Evolutionary conservation across 371 early-diverging fungal genomes (phyloP).

Genomic region (Gilbertella persicaria): DNA sequence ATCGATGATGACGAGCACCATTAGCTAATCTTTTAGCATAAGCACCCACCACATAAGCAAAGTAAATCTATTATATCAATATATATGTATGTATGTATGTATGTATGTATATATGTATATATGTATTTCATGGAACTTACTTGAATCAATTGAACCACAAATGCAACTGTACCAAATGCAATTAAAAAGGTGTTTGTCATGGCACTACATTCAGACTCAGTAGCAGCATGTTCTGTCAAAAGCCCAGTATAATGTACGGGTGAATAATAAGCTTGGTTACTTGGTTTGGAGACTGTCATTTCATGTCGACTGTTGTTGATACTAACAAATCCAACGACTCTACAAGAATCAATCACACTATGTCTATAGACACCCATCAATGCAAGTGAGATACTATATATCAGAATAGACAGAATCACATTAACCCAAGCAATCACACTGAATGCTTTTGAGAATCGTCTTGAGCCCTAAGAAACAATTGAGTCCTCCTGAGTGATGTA

Average conservation of each 20-base stretch:
- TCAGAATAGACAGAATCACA: slow-evolving; percentile 19
- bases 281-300: slow-evolving; percentile 7
- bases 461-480: slow-evolving; percentile 11
- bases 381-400: slow-evolving; percentile 18
- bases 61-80: slow-evolving; percentile 38
- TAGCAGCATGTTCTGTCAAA: slow-evolving; percentile 24
- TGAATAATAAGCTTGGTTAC: slow-evolving; percentile 14
- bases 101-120: neutral
- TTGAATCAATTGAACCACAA: slow-evolving; percentile 25
- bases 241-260: slow-evolving; percentile 30
- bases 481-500: too few species aligned
- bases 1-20: slow-evolving; percentile 52
- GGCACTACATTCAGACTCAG: slow-evolving; percentile 4
- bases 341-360: slow-evolving; percentile 20
- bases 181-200: slow-evolving; percentile 16
- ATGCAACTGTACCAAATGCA: slow-evolving; percentile 16
- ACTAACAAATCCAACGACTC: slow-evolving; percentile 26
- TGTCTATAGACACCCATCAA: slow-evolving; percentile 18
- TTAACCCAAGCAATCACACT: slow-evolving; percentile 28
- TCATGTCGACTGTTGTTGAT: slow-evolving; percentile 21
- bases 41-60: slow-evolving; percentile 47
- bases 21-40: slow-evolving; percentile 48
- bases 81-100: neutral
- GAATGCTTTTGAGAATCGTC: slow-evolving; percentile 29
- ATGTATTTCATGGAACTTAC: slow-evolving; percentile 5